phyloP scores from a whole-genome alignment of 2,329 filamentous ascomycete genomes.

The Talaromyces sp. region DNA sequence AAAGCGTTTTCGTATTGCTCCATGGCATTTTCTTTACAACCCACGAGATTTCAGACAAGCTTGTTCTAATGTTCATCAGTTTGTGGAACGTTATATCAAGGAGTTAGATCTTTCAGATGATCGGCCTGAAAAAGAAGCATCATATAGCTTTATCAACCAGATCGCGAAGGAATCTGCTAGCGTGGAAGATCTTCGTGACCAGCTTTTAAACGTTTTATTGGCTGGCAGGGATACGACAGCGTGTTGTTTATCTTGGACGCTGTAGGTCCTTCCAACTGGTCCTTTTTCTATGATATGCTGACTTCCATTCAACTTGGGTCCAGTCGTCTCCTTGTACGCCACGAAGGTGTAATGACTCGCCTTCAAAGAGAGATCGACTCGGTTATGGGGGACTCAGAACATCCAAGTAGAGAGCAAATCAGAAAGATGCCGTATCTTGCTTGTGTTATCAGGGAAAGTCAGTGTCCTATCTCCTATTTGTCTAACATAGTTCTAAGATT shows the following conservation, averaged over 20 bases:
- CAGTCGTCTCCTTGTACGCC: conserved; percentile 22
- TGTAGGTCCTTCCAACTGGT: conserved; percentile 23
- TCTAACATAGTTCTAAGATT: too few relatives aligned
- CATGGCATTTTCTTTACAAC: conserved; percentile 28
- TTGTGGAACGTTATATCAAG: neutral
- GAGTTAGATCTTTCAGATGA: neutral
- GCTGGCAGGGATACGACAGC: conserved; percentile 31
- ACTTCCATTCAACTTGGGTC: neutral
- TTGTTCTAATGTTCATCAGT: neutral
- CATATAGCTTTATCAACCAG: neutral
- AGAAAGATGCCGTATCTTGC: conserved; percentile 46
- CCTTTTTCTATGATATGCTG: neutral
- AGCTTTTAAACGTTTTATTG: conserved; percentile 26
- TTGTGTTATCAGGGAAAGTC: conserved; percentile 46
- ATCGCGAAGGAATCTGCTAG: conserved; percentile 14
- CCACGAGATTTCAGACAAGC: conserved; percentile 23
- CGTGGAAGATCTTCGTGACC: conserved; percentile 26
- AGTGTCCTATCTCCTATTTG: neutral
- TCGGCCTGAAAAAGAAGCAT: neutral
- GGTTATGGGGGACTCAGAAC: conserved; percentile 16
- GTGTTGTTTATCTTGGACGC: conserved; percentile 25
- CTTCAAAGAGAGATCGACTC: conserved; percentile 19
- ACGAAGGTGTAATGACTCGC: conserved; percentile 17
- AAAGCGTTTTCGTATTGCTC: conserved; percentile 27
- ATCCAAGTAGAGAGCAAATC: conserved; percentile 19